A percentile compares a stretch with the other conserved stretches of the same genome.
Evolutionary conservation across 208 protist genomes (phyloP).

Genomic region (Naegleria gruberi): DNA sequence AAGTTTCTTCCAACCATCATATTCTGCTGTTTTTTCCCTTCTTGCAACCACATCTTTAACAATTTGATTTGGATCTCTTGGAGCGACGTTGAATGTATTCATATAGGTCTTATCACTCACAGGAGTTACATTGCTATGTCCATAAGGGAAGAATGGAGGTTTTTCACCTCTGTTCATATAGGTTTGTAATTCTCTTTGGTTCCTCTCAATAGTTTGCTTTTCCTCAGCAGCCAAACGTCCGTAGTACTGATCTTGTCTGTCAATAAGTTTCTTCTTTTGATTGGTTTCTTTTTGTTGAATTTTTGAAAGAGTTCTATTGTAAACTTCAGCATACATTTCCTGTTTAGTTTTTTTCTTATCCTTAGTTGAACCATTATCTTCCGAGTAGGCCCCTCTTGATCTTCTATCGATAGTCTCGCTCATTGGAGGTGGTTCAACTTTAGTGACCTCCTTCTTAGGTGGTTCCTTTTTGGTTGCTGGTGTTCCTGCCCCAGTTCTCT

Average conservation of each 20-base stretch:
- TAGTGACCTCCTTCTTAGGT: not conserved
- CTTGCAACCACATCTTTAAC: not conserved
- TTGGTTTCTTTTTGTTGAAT: not conserved
- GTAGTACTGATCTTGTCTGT: not conserved
- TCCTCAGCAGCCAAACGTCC: not conserved
- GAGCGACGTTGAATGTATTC: not conserved
- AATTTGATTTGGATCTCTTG: not conserved
- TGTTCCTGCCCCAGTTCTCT: not conserved
- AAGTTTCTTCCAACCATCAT: conserved; percentile 11
- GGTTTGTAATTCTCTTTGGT: not conserved
- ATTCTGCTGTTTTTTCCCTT: not conserved
- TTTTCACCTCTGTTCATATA: not conserved
- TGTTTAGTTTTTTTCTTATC: not conserved
- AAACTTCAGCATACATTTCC: not conserved
- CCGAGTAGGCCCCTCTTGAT: not conserved
- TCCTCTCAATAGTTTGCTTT: not conserved
- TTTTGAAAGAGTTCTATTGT: not conserved
- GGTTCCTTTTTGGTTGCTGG: not conserved
- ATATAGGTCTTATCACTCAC: not conserved
- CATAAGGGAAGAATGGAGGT: not conserved
- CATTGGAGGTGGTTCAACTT: not conserved
- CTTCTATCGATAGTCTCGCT: not conserved
- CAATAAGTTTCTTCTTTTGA: not conserved
- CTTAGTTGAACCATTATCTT: not conserved
- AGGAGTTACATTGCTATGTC: not conserved